Evolutionary conservation across 441 rosid genomes (phyloP), one percentile per base, ranked within the genome.

Genomic region (Viola pubescens): DNA sequence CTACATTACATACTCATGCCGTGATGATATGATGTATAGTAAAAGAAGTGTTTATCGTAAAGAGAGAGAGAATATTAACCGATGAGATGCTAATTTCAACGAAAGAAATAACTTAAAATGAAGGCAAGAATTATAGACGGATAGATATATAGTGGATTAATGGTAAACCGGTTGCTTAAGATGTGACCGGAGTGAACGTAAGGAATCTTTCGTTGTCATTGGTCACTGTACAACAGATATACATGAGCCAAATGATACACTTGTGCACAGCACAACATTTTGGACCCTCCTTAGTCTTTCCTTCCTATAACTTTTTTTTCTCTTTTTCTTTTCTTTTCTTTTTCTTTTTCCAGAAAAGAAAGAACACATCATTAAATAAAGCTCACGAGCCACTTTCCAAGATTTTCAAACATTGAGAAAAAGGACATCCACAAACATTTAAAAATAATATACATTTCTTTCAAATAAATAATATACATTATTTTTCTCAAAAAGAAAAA

Each of bases 381-480:
- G 45, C 19, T 12, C 48, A 46, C 48, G 48, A 46, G 48, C 48
- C 11, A 45, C 53, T 52, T 46, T 67, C 55, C 8, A 48, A 62
- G 42, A 70, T 68, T 70, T 72, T 66, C 34, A 60, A 61, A 64
- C 56, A 58, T 68, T 55, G 46, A 63, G 54, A 71, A 76, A 73
- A 77, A 58, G 6, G 60, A 6, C 72, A 70, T 76, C 85, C 82
- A 78, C 83, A 84, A 74, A 65, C 65, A 52, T 55, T 37, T 19
- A 56, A 53, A 54, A 65, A 67, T 47, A 11, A 52, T 44, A 14
- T 52, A 19, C 26, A 19, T 14, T 51, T 40, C 12, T n/a, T 12
- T 3, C 37, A 6, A 2, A 14, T 3, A 37, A 0, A 60, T 60
- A 8, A 38, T 49, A 9, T n/a, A 9, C 8, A 5, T 51, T 10